These are phyloP conservation scores for Thalia dealbata DNA, from an alignment of 176 grass and related monocot genomes.

Conservation along the genomic window DNA sequence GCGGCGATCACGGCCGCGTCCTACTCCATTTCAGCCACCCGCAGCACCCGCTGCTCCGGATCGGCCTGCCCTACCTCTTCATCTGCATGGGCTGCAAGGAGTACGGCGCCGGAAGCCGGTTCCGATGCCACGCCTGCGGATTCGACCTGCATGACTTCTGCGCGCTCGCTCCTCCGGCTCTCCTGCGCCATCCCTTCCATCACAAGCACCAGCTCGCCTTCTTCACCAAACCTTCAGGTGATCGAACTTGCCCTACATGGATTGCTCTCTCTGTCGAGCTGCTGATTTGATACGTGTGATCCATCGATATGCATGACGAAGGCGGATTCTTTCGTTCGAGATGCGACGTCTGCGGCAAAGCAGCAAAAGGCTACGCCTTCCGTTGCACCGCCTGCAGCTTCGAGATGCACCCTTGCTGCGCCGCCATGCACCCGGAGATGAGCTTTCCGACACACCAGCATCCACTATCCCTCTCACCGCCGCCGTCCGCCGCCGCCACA, in stretches of 20 bases:
- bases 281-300: too few species aligned
- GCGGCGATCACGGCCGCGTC: constrained; percentile 6
- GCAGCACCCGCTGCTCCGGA: constrained; percentile 47
- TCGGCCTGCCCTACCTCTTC: constrained; percentile 67
- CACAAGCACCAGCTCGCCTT: constrained; percentile 54
- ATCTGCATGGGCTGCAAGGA: constrained; percentile 86
- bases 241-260: background rate
- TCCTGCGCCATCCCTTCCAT: constrained; percentile 69
- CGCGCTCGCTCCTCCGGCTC: constrained; percentile 51
- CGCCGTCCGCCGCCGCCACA: background rate
- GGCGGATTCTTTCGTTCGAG: constrained; percentile 53
- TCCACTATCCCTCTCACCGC: constrained; percentile 32
- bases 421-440: constrained; percentile 42
- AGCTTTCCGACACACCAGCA: constrained; percentile 52
- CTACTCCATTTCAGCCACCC: constrained; percentile 79
- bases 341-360: constrained; percentile 67
- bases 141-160: constrained; percentile 90
- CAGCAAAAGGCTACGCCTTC: constrained; percentile 49
- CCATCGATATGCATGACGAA: constrained; percentile 11
- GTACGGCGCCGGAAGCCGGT: constrained; percentile 64
- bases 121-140: constrained; percentile 64
- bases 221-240: constrained; percentile 48
- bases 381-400: constrained; percentile 71
- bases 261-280: background rate
- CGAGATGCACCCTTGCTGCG: constrained; percentile 84